phyloP scores from a whole-genome alignment of 2,329 filamentous ascomycete genomes.

The Stachybotrys chlorohalonatus region DNA sequence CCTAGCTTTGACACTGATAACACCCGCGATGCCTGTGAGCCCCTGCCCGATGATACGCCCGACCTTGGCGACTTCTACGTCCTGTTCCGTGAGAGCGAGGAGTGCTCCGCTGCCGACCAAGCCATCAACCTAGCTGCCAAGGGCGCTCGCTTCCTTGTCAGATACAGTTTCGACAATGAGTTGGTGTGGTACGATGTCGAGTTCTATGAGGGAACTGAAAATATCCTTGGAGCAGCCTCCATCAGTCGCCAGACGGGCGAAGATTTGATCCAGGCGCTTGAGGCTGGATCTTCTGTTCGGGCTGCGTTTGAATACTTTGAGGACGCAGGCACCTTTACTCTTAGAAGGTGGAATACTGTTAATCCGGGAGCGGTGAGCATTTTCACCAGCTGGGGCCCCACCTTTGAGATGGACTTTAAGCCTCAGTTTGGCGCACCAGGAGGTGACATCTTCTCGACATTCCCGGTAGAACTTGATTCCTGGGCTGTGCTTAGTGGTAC shows the following conservation, averaged over 20 bases:
- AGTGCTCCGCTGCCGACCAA: neutral
- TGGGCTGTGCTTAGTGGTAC: conserved; percentile 8
- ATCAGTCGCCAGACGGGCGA: conserved; percentile 14
- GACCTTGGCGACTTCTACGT: conserved; percentile 44
- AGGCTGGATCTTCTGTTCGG: conserved; percentile 25
- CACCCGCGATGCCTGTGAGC: neutral
- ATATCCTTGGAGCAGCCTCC: neutral
- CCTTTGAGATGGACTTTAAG: conserved; percentile 7
- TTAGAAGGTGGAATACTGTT: neutral
- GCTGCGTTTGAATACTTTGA: conserved; percentile 2
- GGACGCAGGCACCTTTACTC: neutral
- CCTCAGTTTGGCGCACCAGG: conserved; percentile 10
- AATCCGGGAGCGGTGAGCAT: conserved; percentile 3
- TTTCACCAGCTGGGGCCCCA: conserved; percentile 9
- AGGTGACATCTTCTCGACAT: conserved; percentile 10
- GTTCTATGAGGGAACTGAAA: neutral
- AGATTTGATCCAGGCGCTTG: conserved; percentile 27
- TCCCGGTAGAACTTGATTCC: conserved; percentile 2
- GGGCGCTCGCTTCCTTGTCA: conserved; percentile 44
- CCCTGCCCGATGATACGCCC: conserved; percentile 35
- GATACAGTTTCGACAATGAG: conserved; percentile 35
- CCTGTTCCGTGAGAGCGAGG: conserved; percentile 34
- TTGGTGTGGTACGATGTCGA: neutral
- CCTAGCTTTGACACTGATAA: neutral
- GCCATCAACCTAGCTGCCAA: conserved; percentile 29